Conservation (phyloP, 352 stramenopile species). For the Phytophthora brassicae region DNA sequence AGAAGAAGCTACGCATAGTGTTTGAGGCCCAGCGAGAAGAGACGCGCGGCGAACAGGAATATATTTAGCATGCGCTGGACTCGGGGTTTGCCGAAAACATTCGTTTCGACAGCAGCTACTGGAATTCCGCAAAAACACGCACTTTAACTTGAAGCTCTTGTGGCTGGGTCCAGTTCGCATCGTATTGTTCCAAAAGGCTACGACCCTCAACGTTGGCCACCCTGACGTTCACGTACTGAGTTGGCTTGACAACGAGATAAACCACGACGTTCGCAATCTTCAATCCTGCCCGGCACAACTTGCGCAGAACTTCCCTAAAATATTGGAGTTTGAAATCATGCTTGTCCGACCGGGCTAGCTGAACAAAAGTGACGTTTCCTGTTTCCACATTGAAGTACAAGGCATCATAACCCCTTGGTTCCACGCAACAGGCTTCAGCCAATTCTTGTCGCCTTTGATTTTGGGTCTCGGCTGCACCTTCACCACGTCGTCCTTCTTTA, state of each 20-base stretch:
- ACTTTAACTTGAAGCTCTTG: conserved; percentile 5
- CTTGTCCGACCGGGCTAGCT: conserved; percentile 24
- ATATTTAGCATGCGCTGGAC: conserved; percentile 77
- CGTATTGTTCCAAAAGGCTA: not conserved
- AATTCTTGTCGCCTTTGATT: conserved; percentile 23
- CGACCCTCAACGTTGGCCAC: not conserved
- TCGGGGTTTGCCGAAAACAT: no score
- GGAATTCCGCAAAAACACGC: not conserved
- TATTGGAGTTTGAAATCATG: conserved; percentile 30
- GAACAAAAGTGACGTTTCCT: conserved; percentile 30
- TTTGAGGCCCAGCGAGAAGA: conserved; percentile 48
- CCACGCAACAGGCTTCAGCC: conserved; percentile 29
- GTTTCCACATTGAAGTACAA: conserved; percentile 28
- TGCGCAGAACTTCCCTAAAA: conserved; percentile 27
- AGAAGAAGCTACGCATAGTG: conserved; percentile 85
- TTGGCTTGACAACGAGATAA: conserved; percentile 10
- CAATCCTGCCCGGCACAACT: conserved; percentile 10
- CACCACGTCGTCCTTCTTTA: not conserved
- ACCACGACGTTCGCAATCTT: not conserved
- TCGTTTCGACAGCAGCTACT: not conserved
- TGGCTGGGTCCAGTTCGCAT: not conserved
- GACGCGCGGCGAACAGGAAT: conserved; percentile 50
- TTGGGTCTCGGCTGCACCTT: not conserved
- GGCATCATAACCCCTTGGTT: conserved; percentile 32
- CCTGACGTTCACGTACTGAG: not conserved